Evolutionary conservation across 2,329 filamentous ascomycete genomes (phyloP).

Genomic region (Chaetothyriales sp.): DNA sequence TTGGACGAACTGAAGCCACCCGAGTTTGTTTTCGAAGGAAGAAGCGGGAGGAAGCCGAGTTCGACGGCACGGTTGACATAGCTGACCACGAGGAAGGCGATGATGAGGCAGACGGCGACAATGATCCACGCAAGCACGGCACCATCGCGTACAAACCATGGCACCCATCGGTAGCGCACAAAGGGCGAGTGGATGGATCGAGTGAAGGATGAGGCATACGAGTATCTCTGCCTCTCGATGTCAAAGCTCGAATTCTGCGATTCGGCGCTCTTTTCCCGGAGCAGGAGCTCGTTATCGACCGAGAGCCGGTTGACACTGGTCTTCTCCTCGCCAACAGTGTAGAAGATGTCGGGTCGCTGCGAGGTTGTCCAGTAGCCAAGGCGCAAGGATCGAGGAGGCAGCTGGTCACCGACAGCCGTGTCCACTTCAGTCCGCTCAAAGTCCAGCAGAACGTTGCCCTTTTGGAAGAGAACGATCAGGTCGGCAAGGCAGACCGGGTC

Average conservation of each 20-base stretch:
- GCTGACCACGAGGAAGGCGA: constrained; percentile 60
- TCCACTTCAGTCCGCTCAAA: constrained; percentile 56
- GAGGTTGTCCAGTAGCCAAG: constrained; percentile 77
- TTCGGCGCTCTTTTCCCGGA: constrained; percentile 20
- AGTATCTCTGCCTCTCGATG: constrained; percentile 24
- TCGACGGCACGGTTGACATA: constrained; percentile 56
- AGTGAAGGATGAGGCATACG: constrained; percentile 31
- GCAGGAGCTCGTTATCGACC: constrained; percentile 31
- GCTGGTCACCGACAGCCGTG: constrained; percentile 28
- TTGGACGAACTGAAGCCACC: constrained; percentile 70
- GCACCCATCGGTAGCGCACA: constrained; percentile 52
- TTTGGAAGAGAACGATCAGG: constrained; percentile 59
- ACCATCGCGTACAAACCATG: constrained; percentile 57
- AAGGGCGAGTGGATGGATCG: constrained; percentile 37
- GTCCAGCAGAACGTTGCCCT: constrained; percentile 61
- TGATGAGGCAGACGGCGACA: constrained; percentile 44
- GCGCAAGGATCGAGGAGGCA: constrained; percentile 46
- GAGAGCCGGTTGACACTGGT: constrained; percentile 36
- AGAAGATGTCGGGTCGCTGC: constrained; percentile 55
- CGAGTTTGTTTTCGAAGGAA: constrained; percentile 44
- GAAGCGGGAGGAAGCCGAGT: constrained; percentile 54
- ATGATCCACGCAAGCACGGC: constrained; percentile 52
- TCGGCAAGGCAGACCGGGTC: constrained; percentile 71
- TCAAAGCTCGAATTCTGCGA: constrained; percentile 22
- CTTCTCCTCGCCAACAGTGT: constrained; percentile 57